Evolutionary conservation across 1,284 basidiomycete species (phyloP).

Genomic region (Microbotryum intermedium): DNA sequence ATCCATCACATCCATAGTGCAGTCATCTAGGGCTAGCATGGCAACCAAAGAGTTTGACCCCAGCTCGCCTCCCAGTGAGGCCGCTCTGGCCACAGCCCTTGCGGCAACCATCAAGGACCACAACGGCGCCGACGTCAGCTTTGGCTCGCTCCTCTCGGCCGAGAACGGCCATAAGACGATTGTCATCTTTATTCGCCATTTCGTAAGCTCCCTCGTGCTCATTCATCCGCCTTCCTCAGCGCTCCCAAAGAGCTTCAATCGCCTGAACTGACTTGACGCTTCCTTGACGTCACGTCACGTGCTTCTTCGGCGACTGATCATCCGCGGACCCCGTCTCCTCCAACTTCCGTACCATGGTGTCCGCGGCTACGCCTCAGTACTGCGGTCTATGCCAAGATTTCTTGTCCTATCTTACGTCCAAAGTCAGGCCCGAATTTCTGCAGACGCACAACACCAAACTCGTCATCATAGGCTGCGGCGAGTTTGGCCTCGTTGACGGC

Average conservation of each 20-base stretch:
- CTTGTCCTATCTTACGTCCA: slow-evolving; percentile 46
- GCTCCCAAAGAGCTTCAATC: no score
- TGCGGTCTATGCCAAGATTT: slow-evolving; percentile 44
- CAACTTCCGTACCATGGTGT: background rate
- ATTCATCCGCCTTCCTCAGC: slow-evolving; percentile 44
- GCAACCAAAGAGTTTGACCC: no score
- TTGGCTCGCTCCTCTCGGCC: slow-evolving; percentile 11
- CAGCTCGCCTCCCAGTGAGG: no score
- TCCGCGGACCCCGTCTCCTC: slow-evolving; percentile 1
- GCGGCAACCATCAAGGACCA: slow-evolving; percentile 13
- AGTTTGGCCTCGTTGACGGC: slow-evolving; percentile 49
- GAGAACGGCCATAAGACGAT: slow-evolving; percentile 45
- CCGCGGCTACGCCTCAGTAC: no score
- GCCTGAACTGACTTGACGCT: slow-evolving; percentile 44
- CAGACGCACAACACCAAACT: slow-evolving; percentile 40
- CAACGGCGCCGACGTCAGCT: slow-evolving; percentile 12
- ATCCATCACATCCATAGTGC: no score
- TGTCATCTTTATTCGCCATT: slow-evolving; percentile 54
- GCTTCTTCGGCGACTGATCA: background rate
- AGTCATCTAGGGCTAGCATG: no score
- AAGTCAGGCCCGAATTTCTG: slow-evolving; percentile 45
- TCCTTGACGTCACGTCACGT: slow-evolving; percentile 25
- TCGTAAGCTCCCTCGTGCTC: background rate
- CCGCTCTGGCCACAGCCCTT: no score
- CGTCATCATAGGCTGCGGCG: slow-evolving; percentile 56